These are phyloP conservation scores for Ustilaginoidea virens DNA, from an alignment of 2,329 filamentous ascomycete species.

Conservation along the genomic window DNA sequence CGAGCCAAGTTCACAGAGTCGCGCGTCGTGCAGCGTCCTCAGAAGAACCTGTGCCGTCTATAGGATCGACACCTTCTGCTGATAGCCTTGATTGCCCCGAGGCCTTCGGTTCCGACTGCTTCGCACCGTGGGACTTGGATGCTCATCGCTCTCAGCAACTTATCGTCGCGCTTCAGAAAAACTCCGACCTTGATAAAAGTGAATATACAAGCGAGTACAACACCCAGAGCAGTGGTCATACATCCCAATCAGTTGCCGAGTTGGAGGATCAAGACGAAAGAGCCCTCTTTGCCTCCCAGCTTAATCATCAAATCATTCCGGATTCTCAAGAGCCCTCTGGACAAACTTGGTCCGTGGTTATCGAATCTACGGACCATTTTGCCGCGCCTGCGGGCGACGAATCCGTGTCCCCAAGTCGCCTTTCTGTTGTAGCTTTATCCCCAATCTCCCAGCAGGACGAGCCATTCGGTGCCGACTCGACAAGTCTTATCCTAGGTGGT, in stretches of 20 bases:
- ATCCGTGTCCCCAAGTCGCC: background rate
- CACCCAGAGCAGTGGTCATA: constrained; percentile 14
- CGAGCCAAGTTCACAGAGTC: constrained; percentile 10
- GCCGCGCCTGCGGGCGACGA: too few species aligned
- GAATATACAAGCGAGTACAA: constrained; percentile 19
- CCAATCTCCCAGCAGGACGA: background rate
- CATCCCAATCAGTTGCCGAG: constrained; percentile 18
- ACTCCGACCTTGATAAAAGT: constrained; percentile 16
- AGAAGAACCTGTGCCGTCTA: constrained; percentile 15
- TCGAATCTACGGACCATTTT: background rate
- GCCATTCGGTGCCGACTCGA: background rate
- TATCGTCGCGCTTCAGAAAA: constrained; percentile 16
- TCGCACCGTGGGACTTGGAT: background rate
- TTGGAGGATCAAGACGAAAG: constrained; percentile 20
- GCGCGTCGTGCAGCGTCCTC: constrained; percentile 11
- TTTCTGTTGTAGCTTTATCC: background rate
- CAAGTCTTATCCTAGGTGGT: background rate
- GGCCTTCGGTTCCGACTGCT: constrained; percentile 2
- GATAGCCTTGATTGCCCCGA: constrained; percentile 9
- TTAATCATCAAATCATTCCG: constrained; percentile 23
- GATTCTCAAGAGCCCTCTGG: constrained; percentile 26
- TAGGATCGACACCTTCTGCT: constrained; percentile 12
- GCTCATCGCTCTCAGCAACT: constrained; percentile 6
- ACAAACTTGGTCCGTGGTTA: constrained; percentile 9
- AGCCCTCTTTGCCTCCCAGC: constrained; percentile 13